phyloP scores from a whole-genome alignment of 331 rosid species.

The Spiraea crenata region DNA sequence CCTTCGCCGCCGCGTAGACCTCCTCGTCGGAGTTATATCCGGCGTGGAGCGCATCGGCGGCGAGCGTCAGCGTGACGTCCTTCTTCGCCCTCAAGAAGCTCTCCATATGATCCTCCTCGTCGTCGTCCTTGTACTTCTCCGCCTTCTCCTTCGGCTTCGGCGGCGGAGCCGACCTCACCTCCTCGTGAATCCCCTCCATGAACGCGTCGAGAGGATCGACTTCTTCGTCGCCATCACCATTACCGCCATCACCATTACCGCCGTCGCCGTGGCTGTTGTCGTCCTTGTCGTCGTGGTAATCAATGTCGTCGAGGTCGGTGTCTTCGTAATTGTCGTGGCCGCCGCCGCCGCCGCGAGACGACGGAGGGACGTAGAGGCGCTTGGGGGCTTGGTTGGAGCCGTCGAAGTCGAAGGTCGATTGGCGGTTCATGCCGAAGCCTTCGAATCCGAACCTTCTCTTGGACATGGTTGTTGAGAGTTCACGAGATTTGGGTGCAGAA shows the following conservation, averaged over 20 bases:
- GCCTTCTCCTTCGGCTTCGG: conserved; percentile 62
- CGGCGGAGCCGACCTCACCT: conserved; percentile 75
- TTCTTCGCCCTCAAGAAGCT: conserved; percentile 84
- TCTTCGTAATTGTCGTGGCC: conserved; percentile 88
- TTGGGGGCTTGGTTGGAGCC: conserved; percentile 80
- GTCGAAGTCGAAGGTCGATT: conserved; percentile 78
- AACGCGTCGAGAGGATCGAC: conserved; percentile 91
- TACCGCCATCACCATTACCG: neutral
- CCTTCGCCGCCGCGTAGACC: conserved; percentile 98
- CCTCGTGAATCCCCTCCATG: conserved; percentile 93
- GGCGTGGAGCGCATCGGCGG: conserved; percentile 82
- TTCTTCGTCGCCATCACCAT: conserved; percentile 45
- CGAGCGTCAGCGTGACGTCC: conserved; percentile 78
- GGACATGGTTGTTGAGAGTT: conserved; percentile 45
- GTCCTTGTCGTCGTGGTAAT: conserved; percentile 55
- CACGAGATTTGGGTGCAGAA: neutral
- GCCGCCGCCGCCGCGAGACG: conserved; percentile 50
- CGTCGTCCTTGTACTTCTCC: conserved; percentile 76
- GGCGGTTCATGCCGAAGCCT: conserved; percentile 90
- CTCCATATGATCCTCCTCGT: conserved; percentile 90
- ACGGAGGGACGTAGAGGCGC: conserved; percentile 87
- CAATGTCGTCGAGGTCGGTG: conserved; percentile 84
- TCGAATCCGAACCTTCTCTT: conserved; percentile 92
- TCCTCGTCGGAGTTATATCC: conserved; percentile 95
- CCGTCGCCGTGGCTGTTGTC: conserved; percentile 17